These are phyloP conservation scores for Candida methanosorbosa DNA, from an alignment of 805 yeast species.

Conservation along the genomic window DNA sequence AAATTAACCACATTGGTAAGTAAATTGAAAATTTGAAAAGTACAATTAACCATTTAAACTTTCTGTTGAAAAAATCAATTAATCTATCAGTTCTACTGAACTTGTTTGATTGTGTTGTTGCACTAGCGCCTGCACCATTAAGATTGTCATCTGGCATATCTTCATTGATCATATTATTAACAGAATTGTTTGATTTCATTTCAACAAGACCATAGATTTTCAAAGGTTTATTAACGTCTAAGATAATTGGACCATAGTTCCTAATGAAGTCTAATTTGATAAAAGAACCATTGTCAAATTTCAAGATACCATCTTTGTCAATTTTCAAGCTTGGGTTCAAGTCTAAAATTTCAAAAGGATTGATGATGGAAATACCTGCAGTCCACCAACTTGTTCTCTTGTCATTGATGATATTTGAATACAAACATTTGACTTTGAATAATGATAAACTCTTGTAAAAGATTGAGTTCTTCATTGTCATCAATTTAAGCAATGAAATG, in stretches of 20 bases:
- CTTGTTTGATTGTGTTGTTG: conserved; percentile 5
- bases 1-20: conserved; percentile 58
- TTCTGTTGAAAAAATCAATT: conserved; percentile 26
- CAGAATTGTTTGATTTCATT: conserved; percentile 1
- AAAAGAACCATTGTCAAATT: conserved; percentile 26
- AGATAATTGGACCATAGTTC: conserved; percentile 48
- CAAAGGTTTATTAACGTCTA: conserved; percentile 40
- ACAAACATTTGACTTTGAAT: conserved; percentile 49
- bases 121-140: conserved; percentile 3
- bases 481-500: conserved; percentile 49
- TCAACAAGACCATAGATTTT: conserved; percentile 12
- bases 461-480: conserved; percentile 56
- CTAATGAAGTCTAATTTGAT: conserved; percentile 35
- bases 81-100: conserved; percentile 4
- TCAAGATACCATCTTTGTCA: conserved; percentile 34
- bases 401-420: conserved; percentile 75
- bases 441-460: conserved; percentile 46
- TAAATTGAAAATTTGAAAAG: conserved; percentile 36
- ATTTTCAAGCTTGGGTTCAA: conserved; percentile 24
- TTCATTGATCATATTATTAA: conserved; percentile 10
- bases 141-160: conserved; percentile 12
- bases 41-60: conserved; percentile 41
- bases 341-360: conserved; percentile 43
- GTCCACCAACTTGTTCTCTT: conserved; percentile 81
- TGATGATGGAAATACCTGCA: conserved; percentile 54